These are phyloP conservation scores for Phaeoacremonium minimum DNA, from an alignment of 2,329 filamentous ascomycete species.

Conservation along the genomic window DNA sequence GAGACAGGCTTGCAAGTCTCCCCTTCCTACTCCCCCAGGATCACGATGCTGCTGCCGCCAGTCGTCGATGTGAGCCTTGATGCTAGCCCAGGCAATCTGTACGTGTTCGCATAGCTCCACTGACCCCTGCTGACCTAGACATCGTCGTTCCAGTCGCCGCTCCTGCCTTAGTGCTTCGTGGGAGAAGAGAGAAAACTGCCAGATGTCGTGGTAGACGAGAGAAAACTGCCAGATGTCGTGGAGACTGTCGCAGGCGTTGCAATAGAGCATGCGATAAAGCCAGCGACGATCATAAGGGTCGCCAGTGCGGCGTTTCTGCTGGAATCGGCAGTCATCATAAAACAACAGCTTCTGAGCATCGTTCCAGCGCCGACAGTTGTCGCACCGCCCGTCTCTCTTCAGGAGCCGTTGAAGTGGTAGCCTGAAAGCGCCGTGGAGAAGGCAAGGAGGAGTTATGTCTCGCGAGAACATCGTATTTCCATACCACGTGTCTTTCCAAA, in stretches of 20 bases:
- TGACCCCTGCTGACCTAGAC: constrained; percentile 13
- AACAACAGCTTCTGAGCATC: not conserved
- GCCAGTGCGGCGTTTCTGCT: not conserved
- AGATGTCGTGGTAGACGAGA: not conserved
- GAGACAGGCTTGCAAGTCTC: constrained; percentile 12
- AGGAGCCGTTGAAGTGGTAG: constrained; percentile 8
- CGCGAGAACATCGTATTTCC: constrained; percentile 3
- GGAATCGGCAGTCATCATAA: constrained; percentile 1
- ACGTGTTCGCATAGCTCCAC: constrained; percentile 16
- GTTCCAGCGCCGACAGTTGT: constrained; percentile 7
- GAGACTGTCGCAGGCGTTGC: constrained; percentile 6
- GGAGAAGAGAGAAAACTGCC: not conserved
- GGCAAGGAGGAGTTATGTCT: not conserved
- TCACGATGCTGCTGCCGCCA: constrained; percentile 7
- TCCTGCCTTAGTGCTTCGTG: not conserved
- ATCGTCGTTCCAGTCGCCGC: constrained; percentile 1
- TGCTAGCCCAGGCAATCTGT: constrained; percentile 11
- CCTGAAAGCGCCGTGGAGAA: not conserved
- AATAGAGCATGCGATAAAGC: constrained; percentile 4
- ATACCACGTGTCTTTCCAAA: constrained; percentile 5
- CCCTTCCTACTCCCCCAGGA: too few relatives aligned
- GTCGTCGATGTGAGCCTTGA: constrained; percentile 10
- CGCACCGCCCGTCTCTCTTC: constrained; percentile 12
- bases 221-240: too few relatives aligned
- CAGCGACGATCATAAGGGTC: not conserved